Base-by-base conservation (phyloP, 1,284 basidiomycete species). In the Rhodotorula sp. region DNA sequence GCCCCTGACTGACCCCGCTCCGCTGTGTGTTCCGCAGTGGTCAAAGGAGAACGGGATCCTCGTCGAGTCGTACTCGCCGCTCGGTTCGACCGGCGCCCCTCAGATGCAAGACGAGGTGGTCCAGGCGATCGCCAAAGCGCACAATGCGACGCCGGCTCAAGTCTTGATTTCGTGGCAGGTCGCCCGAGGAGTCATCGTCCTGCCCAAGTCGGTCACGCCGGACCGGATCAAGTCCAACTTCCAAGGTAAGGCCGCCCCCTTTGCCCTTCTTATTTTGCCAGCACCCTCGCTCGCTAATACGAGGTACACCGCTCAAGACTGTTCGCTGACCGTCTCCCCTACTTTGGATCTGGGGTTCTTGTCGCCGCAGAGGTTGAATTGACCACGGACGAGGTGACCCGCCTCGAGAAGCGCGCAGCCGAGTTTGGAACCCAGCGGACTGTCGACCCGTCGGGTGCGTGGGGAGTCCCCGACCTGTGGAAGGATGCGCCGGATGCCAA, bases 51-150 rank as follows among this genome's bases (percentile, higher is more conserved):
- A 91, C 79, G 84, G 84, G 45, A 93, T 95, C 77, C 82, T 88
- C 38, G 83, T 90, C 2, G 86, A 93, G 79, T 90, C 91, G 0
- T 94, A 93, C 81, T 92, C 89, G 18, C 92, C 92, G 12, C 85
- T 93, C 47, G 92, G 92, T 14, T 91, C 89, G 28, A 87, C 87
- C 5, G 85, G 88, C 77, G 87, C 89, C 2, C 89, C 90, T 2
- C 72, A 73, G 49, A 50, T 73, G 16, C 87, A 91, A 79, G 89
- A 73, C 60, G 38, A 57, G 43, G 69, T 71, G 58, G 71, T 91
- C 15, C 72, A 82, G 21, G 83, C 84, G 60, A 75, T 79, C 48
- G 77, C 77, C 14, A 52, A 72, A 69, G 87, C 87, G 79, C 84
- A 90, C 80, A 80, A 80, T 5, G 81, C 89, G 48, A 81, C 85